phyloP scores from a whole-genome alignment of 805 yeast species.

The Starmera quercuum region DNA sequence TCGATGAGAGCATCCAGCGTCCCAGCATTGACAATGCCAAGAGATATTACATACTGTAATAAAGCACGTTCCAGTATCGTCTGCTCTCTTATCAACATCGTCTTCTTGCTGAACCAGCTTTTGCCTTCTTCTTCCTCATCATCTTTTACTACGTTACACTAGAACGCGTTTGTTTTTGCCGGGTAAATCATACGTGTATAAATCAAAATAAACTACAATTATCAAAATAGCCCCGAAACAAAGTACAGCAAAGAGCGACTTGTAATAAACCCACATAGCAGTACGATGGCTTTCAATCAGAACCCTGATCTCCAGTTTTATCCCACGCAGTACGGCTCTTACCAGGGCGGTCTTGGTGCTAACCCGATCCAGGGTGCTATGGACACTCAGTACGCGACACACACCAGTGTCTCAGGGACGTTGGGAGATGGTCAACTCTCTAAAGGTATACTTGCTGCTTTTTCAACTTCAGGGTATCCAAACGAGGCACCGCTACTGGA shows the following conservation, averaged over 20 bases:
- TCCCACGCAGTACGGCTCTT: conserved; percentile 18
- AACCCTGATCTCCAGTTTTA: conserved; percentile 21
- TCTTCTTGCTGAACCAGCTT: too few relatives aligned
- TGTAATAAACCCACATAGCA: too few relatives aligned
- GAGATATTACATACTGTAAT: conserved; percentile 25
- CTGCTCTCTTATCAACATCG: too few relatives aligned
- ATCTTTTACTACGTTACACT: too few relatives aligned
- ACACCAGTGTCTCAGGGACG: conserved; percentile 16
- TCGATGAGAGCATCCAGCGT: conserved; percentile 3
- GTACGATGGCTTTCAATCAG: conserved; percentile 8
- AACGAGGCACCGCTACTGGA: conserved; percentile 92
- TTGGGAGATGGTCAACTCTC: conserved; percentile 39
- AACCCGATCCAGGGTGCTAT: conserved; percentile 27
- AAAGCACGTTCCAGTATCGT: conserved; percentile 15
- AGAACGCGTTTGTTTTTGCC: too few relatives aligned
- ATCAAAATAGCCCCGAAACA: too few relatives aligned
- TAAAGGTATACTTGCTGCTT: conserved; percentile 81
- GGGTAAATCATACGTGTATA: too few relatives aligned
- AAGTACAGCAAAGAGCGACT: too few relatives aligned
- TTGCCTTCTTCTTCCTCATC: too few relatives aligned
- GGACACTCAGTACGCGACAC: conserved; percentile 19
- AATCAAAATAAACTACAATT: too few relatives aligned
- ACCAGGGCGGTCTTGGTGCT: neutral
- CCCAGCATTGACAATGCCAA: conserved; percentile 18
- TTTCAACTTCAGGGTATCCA: conserved; percentile 87